Conservation (phyloP, 768 basidiomycete genomes). For the Paxillus involutus region DNA sequence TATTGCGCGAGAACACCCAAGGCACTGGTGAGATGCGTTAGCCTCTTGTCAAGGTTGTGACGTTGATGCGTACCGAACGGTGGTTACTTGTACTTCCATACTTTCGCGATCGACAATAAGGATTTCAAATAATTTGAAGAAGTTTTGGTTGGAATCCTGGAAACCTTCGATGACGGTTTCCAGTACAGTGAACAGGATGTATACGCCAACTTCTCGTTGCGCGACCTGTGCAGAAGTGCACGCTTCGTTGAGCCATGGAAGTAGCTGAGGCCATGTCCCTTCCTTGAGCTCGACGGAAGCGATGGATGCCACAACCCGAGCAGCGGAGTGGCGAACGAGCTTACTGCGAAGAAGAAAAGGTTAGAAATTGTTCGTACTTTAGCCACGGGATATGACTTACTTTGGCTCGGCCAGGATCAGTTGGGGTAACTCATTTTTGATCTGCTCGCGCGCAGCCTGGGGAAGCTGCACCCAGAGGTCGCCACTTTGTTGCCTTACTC, state of each 20-base stretch:
- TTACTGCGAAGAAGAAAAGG: constrained; percentile 48
- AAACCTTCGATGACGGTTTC: constrained; percentile 92
- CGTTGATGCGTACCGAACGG: constrained; percentile 58
- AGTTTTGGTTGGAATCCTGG: constrained; percentile 66
- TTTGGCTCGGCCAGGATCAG: constrained; percentile 74
- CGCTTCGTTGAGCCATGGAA: constrained; percentile 83
- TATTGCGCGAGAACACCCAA: constrained; percentile 92
- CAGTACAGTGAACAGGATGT: constrained; percentile 86
- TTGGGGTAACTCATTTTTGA: constrained; percentile 82
- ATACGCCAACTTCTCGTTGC: constrained; percentile 91
- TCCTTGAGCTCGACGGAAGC: constrained; percentile 83
- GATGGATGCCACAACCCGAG: constrained; percentile 91
- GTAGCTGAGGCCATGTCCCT: constrained; percentile 81
- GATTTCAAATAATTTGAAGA: constrained; percentile 78
- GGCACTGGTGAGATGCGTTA: constrained; percentile 46
- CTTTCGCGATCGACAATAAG: constrained; percentile 83
- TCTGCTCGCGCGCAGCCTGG: constrained; percentile 68
- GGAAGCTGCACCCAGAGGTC: constrained; percentile 78
- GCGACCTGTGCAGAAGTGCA: constrained; percentile 64
- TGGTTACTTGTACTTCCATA: constrained; percentile 86
- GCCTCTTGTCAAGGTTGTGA: background rate
- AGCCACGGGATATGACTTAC: constrained; percentile 42
- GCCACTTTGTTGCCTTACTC: constrained; percentile 76
- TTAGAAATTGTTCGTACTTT: background rate
- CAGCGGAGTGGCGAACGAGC: constrained; percentile 89